These are phyloP conservation scores for Fusarium papillatum DNA, from an alignment of 2,329 filamentous ascomycete genomes.

Conservation along the genomic window DNA sequence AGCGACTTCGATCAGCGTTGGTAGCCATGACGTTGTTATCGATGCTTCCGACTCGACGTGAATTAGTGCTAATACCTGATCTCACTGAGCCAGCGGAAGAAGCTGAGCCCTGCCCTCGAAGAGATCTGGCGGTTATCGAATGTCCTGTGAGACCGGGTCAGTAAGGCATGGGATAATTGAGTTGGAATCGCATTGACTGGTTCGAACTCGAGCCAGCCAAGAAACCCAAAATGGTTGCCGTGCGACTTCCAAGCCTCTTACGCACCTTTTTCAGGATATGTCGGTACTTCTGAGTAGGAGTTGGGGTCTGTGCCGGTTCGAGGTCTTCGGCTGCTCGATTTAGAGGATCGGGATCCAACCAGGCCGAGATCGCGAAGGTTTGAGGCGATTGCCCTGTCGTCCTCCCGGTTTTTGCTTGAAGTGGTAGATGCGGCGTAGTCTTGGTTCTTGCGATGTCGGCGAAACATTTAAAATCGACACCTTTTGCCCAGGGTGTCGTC, in stretches of 20 bases:
- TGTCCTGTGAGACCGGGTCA: conserved; percentile 36
- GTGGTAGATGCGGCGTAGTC: conserved; percentile 39
- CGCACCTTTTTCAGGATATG: conserved; percentile 58
- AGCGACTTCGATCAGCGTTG: conserved; percentile 78
- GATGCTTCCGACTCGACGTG: conserved; percentile 53
- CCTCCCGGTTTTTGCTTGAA: conserved; percentile 34
- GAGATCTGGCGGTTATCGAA: conserved; percentile 44
- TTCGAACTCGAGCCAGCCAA: background rate
- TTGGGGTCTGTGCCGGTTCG: conserved; percentile 44
- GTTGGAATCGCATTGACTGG: background rate
- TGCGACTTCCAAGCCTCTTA: conserved; percentile 1
- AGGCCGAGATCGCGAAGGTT: conserved; percentile 48
- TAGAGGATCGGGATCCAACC: conserved; percentile 41
- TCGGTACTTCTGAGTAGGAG: conserved; percentile 46
- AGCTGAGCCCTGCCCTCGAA: conserved; percentile 46
- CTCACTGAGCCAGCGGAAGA: conserved; percentile 50
- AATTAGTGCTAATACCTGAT: conserved; percentile 48
- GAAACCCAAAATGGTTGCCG: background rate
- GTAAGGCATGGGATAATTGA: conserved; percentile 12
- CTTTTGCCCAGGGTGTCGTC: conserved; percentile 27
- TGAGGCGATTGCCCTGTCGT: conserved; percentile 39
- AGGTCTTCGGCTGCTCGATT: conserved; percentile 40
- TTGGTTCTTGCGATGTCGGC: conserved; percentile 50
- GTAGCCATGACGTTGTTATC: conserved; percentile 60
- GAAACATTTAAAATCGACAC: conserved; percentile 53